phyloP scores from a whole-genome alignment of 1,139 yeast genomes.

The Pichia inconspicua region DNA sequence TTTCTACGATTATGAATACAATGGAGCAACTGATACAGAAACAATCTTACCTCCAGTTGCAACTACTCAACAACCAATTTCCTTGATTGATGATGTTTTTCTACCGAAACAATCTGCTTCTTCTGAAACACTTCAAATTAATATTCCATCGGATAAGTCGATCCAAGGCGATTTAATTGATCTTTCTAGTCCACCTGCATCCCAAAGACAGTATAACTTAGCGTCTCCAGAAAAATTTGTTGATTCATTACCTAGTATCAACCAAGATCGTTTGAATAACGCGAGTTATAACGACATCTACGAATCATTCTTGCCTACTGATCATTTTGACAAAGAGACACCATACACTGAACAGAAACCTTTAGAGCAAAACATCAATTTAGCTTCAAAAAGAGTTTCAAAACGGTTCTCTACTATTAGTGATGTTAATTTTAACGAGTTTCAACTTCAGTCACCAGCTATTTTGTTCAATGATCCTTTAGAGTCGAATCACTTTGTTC shows the following conservation, averaged over 20 bases:
- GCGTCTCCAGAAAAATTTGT: background rate
- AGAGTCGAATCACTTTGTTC: conserved; percentile 14
- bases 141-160: background rate
- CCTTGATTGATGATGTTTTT: conserved; percentile 11
- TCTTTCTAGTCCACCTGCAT: conserved; percentile 19
- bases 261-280: background rate
- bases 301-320: conserved; percentile 12
- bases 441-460: conserved; percentile 18
- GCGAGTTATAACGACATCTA: conserved; percentile 14
- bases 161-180: conserved; percentile 24
- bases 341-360: background rate
- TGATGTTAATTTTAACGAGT: conserved; percentile 6
- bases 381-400: conserved; percentile 2
- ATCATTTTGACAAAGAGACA: background rate
- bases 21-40: background rate
- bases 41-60: background rate
- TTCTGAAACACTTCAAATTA: conserved; percentile 13
- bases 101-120: conserved; percentile 8
- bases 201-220: background rate
- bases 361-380: background rate
- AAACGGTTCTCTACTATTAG: conserved; percentile 13
- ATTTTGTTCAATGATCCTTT: conserved; percentile 22
- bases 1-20: background rate
- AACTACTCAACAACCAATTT: conserved; percentile 1
- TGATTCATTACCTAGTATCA: background rate